Conservation (phyloP, 163 green algal genomes). For the Chlamydomonas reinhardtii region DNA sequence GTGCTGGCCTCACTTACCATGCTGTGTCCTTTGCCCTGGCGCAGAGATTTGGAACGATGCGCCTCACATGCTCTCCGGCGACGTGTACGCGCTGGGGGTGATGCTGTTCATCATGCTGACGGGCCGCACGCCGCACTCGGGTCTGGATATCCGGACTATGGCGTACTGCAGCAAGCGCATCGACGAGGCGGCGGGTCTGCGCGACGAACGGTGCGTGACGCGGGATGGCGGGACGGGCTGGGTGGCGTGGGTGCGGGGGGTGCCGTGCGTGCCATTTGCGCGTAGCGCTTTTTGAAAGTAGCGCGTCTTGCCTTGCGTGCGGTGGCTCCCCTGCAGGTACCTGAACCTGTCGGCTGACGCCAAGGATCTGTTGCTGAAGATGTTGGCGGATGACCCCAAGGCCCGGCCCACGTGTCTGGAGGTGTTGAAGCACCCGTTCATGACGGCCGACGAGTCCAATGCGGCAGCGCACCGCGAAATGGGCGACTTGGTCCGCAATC, state of each 20-base stretch:
- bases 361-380: slow-evolving; percentile 73
- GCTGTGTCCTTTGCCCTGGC: not conserved
- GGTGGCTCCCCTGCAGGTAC: not conserved
- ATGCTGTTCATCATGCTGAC: slow-evolving; percentile 82
- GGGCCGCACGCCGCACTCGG: slow-evolving; percentile 80
- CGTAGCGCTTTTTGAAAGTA: too few species aligned
- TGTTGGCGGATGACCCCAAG: slow-evolving; percentile 72
- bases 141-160: slow-evolving; percentile 72
- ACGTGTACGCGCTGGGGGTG: slow-evolving; percentile 73
- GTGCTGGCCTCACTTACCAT: too few species aligned
- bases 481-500: not conserved
- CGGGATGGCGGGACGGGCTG: too few species aligned
- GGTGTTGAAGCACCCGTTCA: slow-evolving; percentile 48
- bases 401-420: slow-evolving; percentile 63
- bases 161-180: slow-evolving; percentile 67
- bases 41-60: slow-evolving; percentile 68
- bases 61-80: slow-evolving; percentile 10
- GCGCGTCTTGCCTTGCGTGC: too few species aligned
- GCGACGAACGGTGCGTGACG: slow-evolving; percentile 58
- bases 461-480: slow-evolving; percentile 29
- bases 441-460: slow-evolving; percentile 29
- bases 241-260: too few species aligned
- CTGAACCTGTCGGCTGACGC: slow-evolving; percentile 49
- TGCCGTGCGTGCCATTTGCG: not conserved
- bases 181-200: slow-evolving; percentile 60